Evolutionary conservation across 441 rosid species (phyloP), one percentile per base, ranked within the genome.

Genomic region (Geranium incanum): DNA sequence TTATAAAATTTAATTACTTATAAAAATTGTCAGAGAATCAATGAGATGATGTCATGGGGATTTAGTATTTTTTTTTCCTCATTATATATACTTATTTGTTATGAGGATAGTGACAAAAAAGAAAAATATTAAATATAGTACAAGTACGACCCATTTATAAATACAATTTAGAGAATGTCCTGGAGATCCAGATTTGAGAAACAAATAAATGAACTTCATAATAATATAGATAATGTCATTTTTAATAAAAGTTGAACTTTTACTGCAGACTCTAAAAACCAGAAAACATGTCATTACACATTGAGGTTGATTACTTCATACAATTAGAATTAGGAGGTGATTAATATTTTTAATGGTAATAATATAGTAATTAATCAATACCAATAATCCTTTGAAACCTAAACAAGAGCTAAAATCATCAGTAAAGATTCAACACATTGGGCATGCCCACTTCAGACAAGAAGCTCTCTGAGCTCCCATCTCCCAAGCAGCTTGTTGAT

Each of bases 401-500:
- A 2, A 13, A 45, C 55, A 45, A 11, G n/a, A 45, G 13, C 55
- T 45, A 45, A 45, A 45, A 11, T 45, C 63, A 57, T 19, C 6
- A 57, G 23, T 71, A 78, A 39, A 7, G 71, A 68, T 74, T 79
- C 85, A 87, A 83, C 62, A 78, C 60, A 59, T 71, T 77, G 71
- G 83, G 74, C 79, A 83, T 77, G 33, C 80, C 86, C 76, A 78
- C 84, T 70, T 85, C 86, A 74, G 86, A 84, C 52, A 83, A 66
- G 72, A 77, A 84, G 76, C 87, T 84, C 68, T 84, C 85, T 0
- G 83, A 77, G 59, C 82, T 80, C 21, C 81, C 85, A 72, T 81
- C 86, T 36, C 60, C 60, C 1, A n/a, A n/a, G 18, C 78, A 68
- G 74, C 85, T 86, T 55, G 76, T 75, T 43, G 84, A 36, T 15